Evolutionary conservation across 2,329 filamentous ascomycete genomes (phyloP), one percentile per base, ranked within the genome.

Genomic region (Pseudogymnoascus sp.): DNA sequence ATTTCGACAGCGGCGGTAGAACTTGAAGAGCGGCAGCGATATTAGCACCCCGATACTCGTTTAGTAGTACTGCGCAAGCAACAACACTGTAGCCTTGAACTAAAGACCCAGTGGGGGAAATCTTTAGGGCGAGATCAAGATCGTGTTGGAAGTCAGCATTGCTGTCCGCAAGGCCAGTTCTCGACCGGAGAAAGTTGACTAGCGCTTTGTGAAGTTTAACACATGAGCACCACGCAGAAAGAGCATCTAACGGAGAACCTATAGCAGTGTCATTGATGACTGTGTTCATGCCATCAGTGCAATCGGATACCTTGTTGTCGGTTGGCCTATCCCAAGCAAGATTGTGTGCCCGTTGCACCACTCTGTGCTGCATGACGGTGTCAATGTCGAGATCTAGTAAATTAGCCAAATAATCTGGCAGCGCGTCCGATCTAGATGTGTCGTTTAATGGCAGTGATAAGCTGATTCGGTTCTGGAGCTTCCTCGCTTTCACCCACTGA

Each of bases 141-240:
- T 44, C 42, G 10, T 23, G 42, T 44, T 21, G 42, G 42, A 44
- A 23, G 42, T 44, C 42, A 72, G 40, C 68, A 38, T 78, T 76
- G 42, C 73, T 74, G 34, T 75, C 72, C 62, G 75, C 74, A n/a
- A 72, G 76, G 11, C 75, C 73, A 3, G 75, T 73, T 16, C 78
- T 76, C 12, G 78, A 76, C 46, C 83, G 81, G 36, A 96, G 79
- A 40, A 84, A 87, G n/a, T 80, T 79, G 11, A 86, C 79, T 34
- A 97, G 81, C 2, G 85, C 86, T 64, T 84, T 82, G 69, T 92
- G 89, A 42, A 96, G 77, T 12, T 85, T 80, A 63, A 89, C 81
- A 67, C 86, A 91, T 0, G 93, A 96, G 79, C 88, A 95, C 93
- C 93, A 97, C 2, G 93, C 91, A 6, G 93, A 91, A 61, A 97